Conservation (phyloP, 129 eudicot genomes). For the Lactuca sativa region DNA sequence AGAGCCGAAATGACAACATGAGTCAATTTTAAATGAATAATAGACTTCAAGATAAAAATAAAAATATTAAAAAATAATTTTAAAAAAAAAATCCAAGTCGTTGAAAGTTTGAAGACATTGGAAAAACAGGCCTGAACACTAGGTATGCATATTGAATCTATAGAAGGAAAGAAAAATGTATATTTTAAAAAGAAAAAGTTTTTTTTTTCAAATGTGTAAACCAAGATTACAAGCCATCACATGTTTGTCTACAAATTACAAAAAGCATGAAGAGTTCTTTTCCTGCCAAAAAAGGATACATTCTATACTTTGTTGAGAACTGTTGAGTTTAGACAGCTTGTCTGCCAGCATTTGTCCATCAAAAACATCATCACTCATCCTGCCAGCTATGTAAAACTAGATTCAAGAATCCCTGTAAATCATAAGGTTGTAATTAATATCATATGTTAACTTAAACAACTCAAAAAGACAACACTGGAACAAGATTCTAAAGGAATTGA, state of each 20-base stretch:
- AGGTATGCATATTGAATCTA: not conserved
- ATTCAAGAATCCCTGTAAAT: slow-evolving; percentile 40
- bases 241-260: slow-evolving; percentile 11
- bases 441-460: slow-evolving; percentile 1
- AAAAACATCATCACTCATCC: slow-evolving; percentile 78
- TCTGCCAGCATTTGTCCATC: slow-evolving; percentile 66
- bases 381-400: slow-evolving; percentile 36
- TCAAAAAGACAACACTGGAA: not conserved
- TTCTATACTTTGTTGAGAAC: slow-evolving; percentile 91
- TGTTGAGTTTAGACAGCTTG: slow-evolving; percentile 85
- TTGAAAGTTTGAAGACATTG: not conserved
- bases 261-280: slow-evolving; percentile 1
- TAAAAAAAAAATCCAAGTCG: not conserved
- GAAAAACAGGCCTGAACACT: slow-evolving; percentile 1
- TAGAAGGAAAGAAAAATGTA: not conserved
- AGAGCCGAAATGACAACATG: not conserved
- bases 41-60: slow-evolving; percentile 11
- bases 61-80: too few relatives aligned
- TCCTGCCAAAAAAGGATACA: slow-evolving; percentile 68
- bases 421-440: slow-evolving; percentile 1
- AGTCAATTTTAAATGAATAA: not conserved
- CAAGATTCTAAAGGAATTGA: not conserved
- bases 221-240: slow-evolving; percentile 9
- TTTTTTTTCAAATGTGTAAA: not conserved
- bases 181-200: not conserved